These are phyloP conservation scores for Tolypocladium paradoxum DNA, from an alignment of 2,329 filamentous ascomycete genomes.

Conservation along the genomic window DNA sequence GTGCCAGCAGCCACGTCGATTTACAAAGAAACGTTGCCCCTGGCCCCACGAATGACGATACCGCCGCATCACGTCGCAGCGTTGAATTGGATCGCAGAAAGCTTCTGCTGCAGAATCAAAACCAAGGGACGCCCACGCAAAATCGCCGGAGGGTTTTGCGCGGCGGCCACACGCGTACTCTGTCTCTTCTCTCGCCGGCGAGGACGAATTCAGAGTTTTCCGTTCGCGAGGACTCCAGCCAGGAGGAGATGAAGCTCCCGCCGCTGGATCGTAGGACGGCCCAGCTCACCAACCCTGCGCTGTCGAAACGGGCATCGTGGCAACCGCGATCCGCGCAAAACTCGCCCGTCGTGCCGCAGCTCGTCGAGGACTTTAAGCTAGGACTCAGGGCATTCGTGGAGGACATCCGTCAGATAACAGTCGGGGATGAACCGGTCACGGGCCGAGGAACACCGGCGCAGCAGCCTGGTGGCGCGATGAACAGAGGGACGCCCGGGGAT, in stretches of 20 bases:
- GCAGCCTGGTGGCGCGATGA: slow-evolving; percentile 8
- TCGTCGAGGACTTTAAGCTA: slow-evolving; percentile 80
- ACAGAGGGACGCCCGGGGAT: slow-evolving; percentile 14
- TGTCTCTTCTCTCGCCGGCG: slow-evolving; percentile 73
- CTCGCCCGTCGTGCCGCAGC: slow-evolving; percentile 51
- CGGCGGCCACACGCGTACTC: slow-evolving; percentile 50
- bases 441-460: slow-evolving; percentile 24
- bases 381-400: slow-evolving; percentile 92
- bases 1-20: slow-evolving; percentile 20
- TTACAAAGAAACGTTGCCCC: slow-evolving; percentile 1
- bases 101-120: slow-evolving; percentile 46
- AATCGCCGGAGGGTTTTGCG: slow-evolving; percentile 54
- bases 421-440: slow-evolving; percentile 79
- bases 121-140: slow-evolving; percentile 31
- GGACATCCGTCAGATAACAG: slow-evolving; percentile 87
- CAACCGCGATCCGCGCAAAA: slow-evolving; percentile 39
- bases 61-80: slow-evolving; percentile 27
- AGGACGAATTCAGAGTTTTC: slow-evolving; percentile 34
- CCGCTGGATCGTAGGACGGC: slow-evolving; percentile 19
- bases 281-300: slow-evolving; percentile 25
- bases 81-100: slow-evolving; percentile 65
- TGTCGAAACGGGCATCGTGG: slow-evolving; percentile 50
- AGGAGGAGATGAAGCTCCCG: slow-evolving; percentile 14
- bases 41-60: slow-evolving; percentile 13
- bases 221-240: slow-evolving; percentile 27